phyloP scores from a whole-genome alignment of 331 rosid genomes.

The Saraca asoca region DNA sequence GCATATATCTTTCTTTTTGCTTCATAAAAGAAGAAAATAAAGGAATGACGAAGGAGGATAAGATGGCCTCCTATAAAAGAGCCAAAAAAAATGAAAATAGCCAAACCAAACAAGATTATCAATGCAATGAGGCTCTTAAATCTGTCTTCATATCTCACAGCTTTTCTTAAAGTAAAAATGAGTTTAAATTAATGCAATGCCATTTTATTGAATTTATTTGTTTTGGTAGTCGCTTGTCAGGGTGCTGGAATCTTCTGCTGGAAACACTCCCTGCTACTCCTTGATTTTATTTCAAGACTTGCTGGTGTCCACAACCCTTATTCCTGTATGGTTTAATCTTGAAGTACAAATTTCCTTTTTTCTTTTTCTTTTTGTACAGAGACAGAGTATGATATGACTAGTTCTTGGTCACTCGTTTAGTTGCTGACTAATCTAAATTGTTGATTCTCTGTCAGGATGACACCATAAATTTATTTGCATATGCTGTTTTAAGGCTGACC shows the following conservation, averaged over 20 bases:
- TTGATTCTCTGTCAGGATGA: constrained; percentile 66
- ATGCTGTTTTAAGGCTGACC: constrained; percentile 90
- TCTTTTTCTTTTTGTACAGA: too few relatives aligned
- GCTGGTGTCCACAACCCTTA: constrained; percentile 90
- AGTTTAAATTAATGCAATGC: constrained; percentile 14
- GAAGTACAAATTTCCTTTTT: constrained; percentile 19
- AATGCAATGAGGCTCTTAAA: too few relatives aligned
- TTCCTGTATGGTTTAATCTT: constrained; percentile 77
- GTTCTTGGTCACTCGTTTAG: constrained; percentile 29
- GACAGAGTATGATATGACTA: constrained; percentile 17
- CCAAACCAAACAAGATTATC: too few relatives aligned
- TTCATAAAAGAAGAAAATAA: too few relatives aligned
- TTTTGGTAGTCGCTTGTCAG: constrained; percentile 86
- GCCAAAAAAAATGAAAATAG: too few relatives aligned
- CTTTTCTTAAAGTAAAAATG: neutral
- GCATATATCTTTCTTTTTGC: too few relatives aligned
- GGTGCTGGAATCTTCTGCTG: constrained; percentile 75
- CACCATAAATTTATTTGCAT: constrained; percentile 82
- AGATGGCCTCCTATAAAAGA: too few relatives aligned
- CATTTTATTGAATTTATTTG: constrained; percentile 36
- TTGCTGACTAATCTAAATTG: constrained; percentile 28
- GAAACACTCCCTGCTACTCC: constrained; percentile 73
- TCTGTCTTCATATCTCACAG: neutral
- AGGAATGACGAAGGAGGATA: too few relatives aligned
- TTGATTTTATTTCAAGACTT: constrained; percentile 87